Percentiles rank a stretch among this genome's conserved stretches.
These are phyloP conservation scores for Colletotrichum abscissum DNA, from an alignment of 2,329 filamentous ascomycete genomes.

Conservation along the genomic window DNA sequence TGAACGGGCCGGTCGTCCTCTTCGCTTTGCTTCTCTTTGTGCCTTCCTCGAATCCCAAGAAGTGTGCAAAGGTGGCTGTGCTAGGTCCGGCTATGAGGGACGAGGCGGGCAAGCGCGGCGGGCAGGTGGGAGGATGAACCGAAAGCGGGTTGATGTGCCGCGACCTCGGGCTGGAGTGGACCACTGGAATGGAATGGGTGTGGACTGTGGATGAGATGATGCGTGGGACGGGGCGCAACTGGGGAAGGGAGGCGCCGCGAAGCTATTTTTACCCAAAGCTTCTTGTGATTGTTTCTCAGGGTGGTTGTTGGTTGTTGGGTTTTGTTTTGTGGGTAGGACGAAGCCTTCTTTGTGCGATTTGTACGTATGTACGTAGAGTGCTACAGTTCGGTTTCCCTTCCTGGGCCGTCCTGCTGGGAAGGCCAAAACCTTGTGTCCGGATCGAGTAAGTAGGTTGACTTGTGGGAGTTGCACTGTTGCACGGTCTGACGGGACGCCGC, in stretches of 20 bases:
- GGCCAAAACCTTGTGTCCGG: conserved; percentile 16
- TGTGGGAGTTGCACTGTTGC: background rate
- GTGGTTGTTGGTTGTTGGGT: background rate
- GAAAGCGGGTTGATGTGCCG: conserved; percentile 12
- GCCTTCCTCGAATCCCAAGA: background rate
- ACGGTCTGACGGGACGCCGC: background rate
- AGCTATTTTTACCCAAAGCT: conserved; percentile 26
- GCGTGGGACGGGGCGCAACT: conserved; percentile 18
- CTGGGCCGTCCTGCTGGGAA: background rate
- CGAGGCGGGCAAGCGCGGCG: conserved; percentile 3
- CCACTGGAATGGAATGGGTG: background rate
- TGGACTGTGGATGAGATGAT: conserved; percentile 13
- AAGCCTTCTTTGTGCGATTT: background rate
- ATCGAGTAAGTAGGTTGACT: background rate
- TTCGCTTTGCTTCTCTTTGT: background rate
- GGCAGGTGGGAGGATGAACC: conserved; percentile 27
- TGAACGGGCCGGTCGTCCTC: conserved; percentile 10
- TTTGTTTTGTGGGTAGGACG: background rate
- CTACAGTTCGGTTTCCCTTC: background rate
- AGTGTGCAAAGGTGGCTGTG: conserved; percentile 20
- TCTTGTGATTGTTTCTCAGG: background rate
- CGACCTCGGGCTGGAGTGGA: background rate
- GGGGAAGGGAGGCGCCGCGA: conserved; percentile 30
- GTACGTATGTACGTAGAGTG: background rate
- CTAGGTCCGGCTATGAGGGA: background rate